Conservation (phyloP, 495 filamentous ascomycete genomes). For the Sporormia fimetaria region DNA sequence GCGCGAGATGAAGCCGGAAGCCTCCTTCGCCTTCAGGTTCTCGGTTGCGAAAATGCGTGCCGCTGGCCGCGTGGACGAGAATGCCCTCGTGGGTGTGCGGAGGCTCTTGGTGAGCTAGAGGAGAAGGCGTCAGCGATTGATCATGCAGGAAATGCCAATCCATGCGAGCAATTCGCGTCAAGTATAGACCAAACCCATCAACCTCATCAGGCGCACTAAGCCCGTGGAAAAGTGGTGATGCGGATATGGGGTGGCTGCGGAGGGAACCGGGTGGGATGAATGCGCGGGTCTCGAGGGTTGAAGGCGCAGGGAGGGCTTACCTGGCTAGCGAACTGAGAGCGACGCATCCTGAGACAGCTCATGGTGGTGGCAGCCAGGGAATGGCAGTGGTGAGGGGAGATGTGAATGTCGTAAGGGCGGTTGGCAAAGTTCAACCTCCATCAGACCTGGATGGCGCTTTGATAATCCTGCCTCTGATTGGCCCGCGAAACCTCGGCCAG, state of each 20-base stretch:
- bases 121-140: constrained; percentile 17
- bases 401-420: constrained; percentile 5
- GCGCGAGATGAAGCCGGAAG: constrained; percentile 64
- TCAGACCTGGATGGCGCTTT: constrained; percentile 1
- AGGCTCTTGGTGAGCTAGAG: constrained; percentile 22
- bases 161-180: background rate
- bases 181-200: background rate
- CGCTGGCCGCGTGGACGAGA: constrained; percentile 74
- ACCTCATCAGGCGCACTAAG: background rate
- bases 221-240: background rate
- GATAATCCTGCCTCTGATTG: constrained; percentile 15
- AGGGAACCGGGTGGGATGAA: constrained; percentile 9
- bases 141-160: background rate
- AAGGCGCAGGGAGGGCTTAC: constrained; percentile 10
- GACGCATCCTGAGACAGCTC: constrained; percentile 26
- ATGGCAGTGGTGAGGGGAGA: constrained; percentile 14
- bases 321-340: constrained; percentile 25
- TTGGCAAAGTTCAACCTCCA: background rate
- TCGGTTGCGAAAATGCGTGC: constrained; percentile 72
- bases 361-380: constrained; percentile 14
- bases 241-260: constrained; percentile 17
- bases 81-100: constrained; percentile 31
- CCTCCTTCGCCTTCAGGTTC: constrained; percentile 84
- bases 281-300: background rate
- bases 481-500: background rate